Conservation (phyloP, 2,329 filamentous ascomycete species). For the Pyrenophora teres region DNA sequence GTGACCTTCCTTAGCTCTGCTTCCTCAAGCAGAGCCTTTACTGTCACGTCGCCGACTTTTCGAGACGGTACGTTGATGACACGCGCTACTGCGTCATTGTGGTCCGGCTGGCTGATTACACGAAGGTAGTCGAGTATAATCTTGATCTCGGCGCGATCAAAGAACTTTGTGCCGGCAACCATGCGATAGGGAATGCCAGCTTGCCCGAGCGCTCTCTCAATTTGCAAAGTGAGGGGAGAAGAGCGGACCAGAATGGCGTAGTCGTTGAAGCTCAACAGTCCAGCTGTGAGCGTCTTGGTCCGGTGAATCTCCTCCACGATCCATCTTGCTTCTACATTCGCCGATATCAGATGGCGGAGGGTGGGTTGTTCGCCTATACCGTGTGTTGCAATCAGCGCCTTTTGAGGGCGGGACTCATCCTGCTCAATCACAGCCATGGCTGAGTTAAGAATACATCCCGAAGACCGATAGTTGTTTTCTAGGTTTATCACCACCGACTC, state of each 20-base stretch:
- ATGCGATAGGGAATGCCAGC: constrained; percentile 86
- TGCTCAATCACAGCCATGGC: constrained; percentile 90
- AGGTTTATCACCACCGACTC: constrained; percentile 81
- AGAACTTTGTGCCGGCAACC: constrained; percentile 90
- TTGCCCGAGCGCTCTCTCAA: constrained; percentile 81
- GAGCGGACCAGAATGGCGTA: constrained; percentile 88
- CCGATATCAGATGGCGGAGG: constrained; percentile 72
- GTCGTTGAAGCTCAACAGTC: constrained; percentile 74
- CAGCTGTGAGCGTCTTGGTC: constrained; percentile 70
- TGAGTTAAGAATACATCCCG: constrained; percentile 77
- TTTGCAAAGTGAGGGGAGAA: constrained; percentile 78
- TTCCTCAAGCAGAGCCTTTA: constrained; percentile 75
- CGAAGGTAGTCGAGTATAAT: constrained; percentile 85
- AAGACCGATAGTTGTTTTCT: constrained; percentile 94
- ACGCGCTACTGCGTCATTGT: constrained; percentile 82
- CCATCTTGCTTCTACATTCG: constrained; percentile 81
- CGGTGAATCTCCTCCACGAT: constrained; percentile 83
- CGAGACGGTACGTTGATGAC: constrained; percentile 85
- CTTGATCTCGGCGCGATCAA: constrained; percentile 88
- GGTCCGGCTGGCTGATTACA: constrained; percentile 80
- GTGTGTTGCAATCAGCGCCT: constrained; percentile 79
- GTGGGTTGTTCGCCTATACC: constrained; percentile 79
- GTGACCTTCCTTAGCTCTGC: constrained; percentile 71
- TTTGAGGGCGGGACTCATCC: constrained; percentile 78
- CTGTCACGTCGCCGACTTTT: constrained; percentile 77